Evolutionary conservation across 1,284 basidiomycete genomes (phyloP).

Genomic region (Trichosporon sp.): DNA sequence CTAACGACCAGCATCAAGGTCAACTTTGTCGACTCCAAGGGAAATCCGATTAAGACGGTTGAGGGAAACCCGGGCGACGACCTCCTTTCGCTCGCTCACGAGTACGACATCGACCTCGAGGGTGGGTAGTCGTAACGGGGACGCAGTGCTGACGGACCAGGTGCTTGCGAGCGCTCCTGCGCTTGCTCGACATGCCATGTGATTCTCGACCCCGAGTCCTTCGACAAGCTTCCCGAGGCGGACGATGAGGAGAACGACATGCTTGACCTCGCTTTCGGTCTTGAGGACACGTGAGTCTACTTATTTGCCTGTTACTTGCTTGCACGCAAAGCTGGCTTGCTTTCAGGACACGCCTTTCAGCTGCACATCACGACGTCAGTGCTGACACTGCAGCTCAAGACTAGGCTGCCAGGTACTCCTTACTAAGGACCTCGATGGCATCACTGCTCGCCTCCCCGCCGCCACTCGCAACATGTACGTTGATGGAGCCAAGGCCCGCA

Average conservation of each 20-base stretch:
- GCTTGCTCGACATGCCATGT: conserved; percentile 98
- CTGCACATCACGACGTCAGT: too few relatives aligned
- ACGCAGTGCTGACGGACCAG: conserved; percentile 48
- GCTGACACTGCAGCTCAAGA: conserved; percentile 49
- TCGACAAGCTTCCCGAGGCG: conserved; percentile 81
- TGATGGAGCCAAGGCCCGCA: conserved; percentile 54
- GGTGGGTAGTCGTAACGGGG: conserved; percentile 52
- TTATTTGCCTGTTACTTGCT: neutral
- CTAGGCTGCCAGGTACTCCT: conserved; percentile 75
- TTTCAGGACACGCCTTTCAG: too few relatives aligned
- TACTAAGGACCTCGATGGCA: conserved; percentile 75
- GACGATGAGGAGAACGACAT: conserved; percentile 98
- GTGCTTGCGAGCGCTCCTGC: conserved; percentile 92
- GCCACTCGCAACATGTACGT: conserved; percentile 98
- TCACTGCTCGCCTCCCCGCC: conserved; percentile 76
- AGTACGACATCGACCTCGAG: conserved; percentile 96
- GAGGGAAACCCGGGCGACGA: conserved; percentile 94
- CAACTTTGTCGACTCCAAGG: conserved; percentile 83
- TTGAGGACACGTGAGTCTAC: conserved; percentile 77
- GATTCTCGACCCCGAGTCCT: conserved; percentile 74
- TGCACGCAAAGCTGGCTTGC: neutral
- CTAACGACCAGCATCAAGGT: conserved; percentile 66
- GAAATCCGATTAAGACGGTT: conserved; percentile 72
- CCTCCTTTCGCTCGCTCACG: conserved; percentile 82
- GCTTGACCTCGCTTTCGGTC: conserved; percentile 95